Base-by-base conservation (phyloP, 257 asterid genomes). In the Verbascum thapsus region DNA sequence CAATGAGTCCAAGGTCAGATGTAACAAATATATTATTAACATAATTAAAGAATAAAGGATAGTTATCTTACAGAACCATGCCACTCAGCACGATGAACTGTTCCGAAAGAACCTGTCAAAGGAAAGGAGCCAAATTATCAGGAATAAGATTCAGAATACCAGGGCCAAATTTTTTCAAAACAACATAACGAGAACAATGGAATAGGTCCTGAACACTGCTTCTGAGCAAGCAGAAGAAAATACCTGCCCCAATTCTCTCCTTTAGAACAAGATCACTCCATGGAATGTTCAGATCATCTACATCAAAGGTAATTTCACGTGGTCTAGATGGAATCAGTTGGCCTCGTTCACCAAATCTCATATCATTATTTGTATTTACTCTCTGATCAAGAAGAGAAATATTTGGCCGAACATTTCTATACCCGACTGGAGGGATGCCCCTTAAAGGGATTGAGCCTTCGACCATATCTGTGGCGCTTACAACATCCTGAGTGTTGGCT, bases 31-130 rank as follows among this genome's bases (percentile, higher is more conserved):
- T 41, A 75, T 17, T 18, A 53, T 30, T 18, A 38, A 66, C 67
- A 63, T 53, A 39, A 35, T 23, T 15, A 43, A 66, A 72, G 47
- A 64, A 67, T 30, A n/a, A n/a, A n/a, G n/a, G n/a, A n/a, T n/a
- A n/a, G n/a, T n/a, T n/a, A 64, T 71, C 99, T 85, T 84, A 94
- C 99, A 55, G 85, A 85, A 57, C 91, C 99, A 81, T 94, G 84
- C 99, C 99, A 94, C 71, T 90, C 99, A 78, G 95, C 99, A 69
- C 96, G 99, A 66, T 87, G 96, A 48, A 94, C 99, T 11, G 84
- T 87, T 62, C 99, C 99, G 78, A 94, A 94, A 48, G 99, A 94
- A 70, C 99, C 99, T 94, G 86, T 23, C 39, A 76, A 73, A 68
- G 64, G 43, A 45, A 74, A 63, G 55, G 23, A 54, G 30, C 7